phyloP scores from a whole-genome alignment of 306 rosid species.

The Cicer yamashitae region DNA sequence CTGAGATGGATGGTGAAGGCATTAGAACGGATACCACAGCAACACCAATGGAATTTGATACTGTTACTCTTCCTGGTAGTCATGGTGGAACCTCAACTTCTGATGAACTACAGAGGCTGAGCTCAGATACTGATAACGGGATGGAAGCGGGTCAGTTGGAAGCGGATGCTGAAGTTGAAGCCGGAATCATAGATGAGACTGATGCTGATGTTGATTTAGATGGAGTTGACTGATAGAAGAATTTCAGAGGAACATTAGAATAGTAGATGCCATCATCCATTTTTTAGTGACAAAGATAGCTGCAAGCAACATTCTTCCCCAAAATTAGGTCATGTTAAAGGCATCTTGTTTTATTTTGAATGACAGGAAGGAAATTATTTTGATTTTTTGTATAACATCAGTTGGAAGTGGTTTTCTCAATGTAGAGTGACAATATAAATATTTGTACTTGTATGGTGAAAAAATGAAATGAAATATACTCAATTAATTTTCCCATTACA shows the following conservation, averaged over 20 bases:
- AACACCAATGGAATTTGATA: conserved; percentile 65
- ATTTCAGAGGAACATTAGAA: conserved; percentile 25
- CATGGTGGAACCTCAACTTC: too few relatives aligned
- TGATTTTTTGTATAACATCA: neutral
- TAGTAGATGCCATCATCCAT: conserved; percentile 22
- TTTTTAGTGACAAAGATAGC: conserved; percentile 13
- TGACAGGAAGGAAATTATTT: neutral
- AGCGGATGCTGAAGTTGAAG: too few relatives aligned
- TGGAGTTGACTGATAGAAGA: too few relatives aligned
- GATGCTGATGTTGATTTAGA: too few relatives aligned
- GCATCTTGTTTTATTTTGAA: neutral
- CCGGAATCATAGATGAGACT: too few relatives aligned
- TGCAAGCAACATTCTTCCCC: conserved; percentile 13
- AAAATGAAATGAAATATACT: neutral
- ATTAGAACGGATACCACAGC: conserved; percentile 59
- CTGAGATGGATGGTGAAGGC: conserved; percentile 79
- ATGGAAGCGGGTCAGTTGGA: too few relatives aligned
- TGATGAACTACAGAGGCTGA: too few relatives aligned
- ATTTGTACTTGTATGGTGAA: conserved; percentile 16
- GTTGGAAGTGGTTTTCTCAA: too few relatives aligned
- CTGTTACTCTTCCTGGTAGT: too few relatives aligned
- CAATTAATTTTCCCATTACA: conserved; percentile 13
- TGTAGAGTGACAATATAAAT: neutral
- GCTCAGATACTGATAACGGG: too few relatives aligned
- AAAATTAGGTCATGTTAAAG: neutral